Conservation (phyloP, 352 stramenopile genomes). For the Globisporangium radiosum region DNA sequence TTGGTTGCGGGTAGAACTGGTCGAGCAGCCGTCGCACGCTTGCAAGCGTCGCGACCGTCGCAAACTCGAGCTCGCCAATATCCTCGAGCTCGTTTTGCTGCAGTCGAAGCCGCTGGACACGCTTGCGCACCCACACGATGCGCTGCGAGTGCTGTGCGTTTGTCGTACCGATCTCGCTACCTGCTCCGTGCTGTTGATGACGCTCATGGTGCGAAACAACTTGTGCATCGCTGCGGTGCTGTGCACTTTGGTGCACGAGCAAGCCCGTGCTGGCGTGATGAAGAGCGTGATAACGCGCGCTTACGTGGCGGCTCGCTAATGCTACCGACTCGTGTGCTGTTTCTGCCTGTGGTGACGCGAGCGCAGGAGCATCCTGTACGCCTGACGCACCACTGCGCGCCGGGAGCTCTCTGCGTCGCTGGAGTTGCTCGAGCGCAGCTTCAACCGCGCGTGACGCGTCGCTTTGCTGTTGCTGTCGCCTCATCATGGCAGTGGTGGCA, state of each 20-base stretch:
- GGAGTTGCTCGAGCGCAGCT: too few species aligned
- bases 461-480: too few species aligned
- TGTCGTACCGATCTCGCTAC: background rate
- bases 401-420: too few species aligned
- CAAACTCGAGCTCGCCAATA: constrained; percentile 20
- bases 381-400: too few species aligned
- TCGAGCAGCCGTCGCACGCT: constrained; percentile 20
- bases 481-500: too few species aligned
- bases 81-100: constrained; percentile 5
- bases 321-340: background rate
- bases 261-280: constrained; percentile 5
- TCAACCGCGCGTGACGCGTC: too few species aligned
- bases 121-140: constrained; percentile 17
- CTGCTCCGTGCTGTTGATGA: background rate
- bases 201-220: background rate
- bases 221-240: background rate
- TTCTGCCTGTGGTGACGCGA: background rate
- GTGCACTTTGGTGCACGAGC: background rate
- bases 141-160: background rate
- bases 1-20: constrained; percentile 24
- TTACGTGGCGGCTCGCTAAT: background rate
- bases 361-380: background rate
- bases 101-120: constrained; percentile 9
- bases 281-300: constrained; percentile 1
- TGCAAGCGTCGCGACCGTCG: constrained; percentile 18